These are phyloP conservation scores for Macadamia tetraphylla DNA, from an alignment of 164 flowering plant genomes.

Conservation along the genomic window DNA sequence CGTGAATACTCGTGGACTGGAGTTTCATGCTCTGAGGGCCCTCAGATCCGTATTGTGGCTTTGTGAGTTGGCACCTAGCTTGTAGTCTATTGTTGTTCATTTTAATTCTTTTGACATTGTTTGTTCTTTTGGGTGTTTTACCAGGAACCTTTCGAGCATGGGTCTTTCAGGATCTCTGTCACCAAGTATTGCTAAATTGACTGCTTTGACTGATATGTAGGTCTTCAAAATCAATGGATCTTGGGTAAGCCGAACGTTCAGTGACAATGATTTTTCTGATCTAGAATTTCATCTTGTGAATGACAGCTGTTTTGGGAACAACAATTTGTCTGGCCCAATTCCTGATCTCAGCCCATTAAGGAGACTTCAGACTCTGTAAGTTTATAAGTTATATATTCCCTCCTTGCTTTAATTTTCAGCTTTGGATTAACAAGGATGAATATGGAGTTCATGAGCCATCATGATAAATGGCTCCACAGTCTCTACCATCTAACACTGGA, in stretches of 20 bases:
- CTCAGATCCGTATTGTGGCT: conserved; percentile 49
- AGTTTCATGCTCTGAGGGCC: conserved; percentile 64
- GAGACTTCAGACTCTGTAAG: conserved; percentile 67
- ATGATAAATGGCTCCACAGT: too few species aligned
- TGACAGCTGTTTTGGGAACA: conserved; percentile 69
- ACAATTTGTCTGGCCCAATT: conserved; percentile 63
- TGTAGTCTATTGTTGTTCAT: neutral
- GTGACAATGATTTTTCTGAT: neutral
- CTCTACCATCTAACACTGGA: too few species aligned
- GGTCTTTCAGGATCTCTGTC: conserved; percentile 74
- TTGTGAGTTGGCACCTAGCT: conserved; percentile 51
- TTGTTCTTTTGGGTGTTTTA: neutral
- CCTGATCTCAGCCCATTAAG: conserved; percentile 65
- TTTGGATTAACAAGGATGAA: too few species aligned
- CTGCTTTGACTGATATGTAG: conserved; percentile 66
- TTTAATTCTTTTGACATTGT: neutral
- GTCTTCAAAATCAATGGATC: conserved; percentile 10
- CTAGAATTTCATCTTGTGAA: conserved; percentile 14
- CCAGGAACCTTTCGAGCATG: conserved; percentile 37
- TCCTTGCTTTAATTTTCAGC: too few species aligned
- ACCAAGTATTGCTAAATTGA: conserved; percentile 54
- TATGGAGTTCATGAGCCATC: too few species aligned
- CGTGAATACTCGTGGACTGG: conserved; percentile 74
- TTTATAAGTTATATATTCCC: neutral
- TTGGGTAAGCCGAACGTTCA: neutral